Evolutionary conservation across 1,139 yeast genomes (phyloP), one percentile per base, ranked within the genome.

Genomic region (Kluyveromyces sp.): DNA sequence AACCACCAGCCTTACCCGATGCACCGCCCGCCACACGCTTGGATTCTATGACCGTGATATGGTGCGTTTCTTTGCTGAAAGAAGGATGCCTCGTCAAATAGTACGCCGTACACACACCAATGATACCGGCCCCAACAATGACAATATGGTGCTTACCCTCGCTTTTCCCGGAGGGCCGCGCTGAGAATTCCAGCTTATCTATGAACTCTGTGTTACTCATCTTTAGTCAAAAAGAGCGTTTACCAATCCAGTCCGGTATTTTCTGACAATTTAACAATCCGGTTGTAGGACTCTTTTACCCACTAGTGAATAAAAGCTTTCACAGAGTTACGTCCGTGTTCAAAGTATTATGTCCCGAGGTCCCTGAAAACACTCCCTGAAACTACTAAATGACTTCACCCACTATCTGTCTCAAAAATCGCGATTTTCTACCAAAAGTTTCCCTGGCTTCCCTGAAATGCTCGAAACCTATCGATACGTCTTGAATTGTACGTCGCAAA

Each of bases 1-100:
- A 69, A 0, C 98, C 98, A 33, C 98, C 98, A 2, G 98, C 98
- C 57, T 92, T 92, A 45, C 98, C 98, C 33, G 89, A 79, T 15
- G 98, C 98, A 33, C 96, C 98, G 40, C 96, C 95, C 0, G 97
- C 98, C 3, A 92, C 95, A 56, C 95, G 73, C 53, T 85, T 84
- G 44, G 94, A 82, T 63, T 92, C 98, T 18, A 92, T 64, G n/a
- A 92, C 76, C 15, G 96, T 85, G 51, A 92, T 84, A 56, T 85
- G 88, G 58, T 84, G 80, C 46, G 77, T 80, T 25, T 69, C 67
- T 0, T 85, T 77, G 56, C 83, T 82, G 61, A 81, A 92, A 45
- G 74, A 73, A 3, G 95, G 92, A 61, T 92, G 97, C 48, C 76
- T 76, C 3, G 94, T 84, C 40, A 92, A 65, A 57, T 81, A 92